Evolutionary conservation across 352 stramenopile species (phyloP).

Genomic region (Phytophthora pinifolia): DNA sequence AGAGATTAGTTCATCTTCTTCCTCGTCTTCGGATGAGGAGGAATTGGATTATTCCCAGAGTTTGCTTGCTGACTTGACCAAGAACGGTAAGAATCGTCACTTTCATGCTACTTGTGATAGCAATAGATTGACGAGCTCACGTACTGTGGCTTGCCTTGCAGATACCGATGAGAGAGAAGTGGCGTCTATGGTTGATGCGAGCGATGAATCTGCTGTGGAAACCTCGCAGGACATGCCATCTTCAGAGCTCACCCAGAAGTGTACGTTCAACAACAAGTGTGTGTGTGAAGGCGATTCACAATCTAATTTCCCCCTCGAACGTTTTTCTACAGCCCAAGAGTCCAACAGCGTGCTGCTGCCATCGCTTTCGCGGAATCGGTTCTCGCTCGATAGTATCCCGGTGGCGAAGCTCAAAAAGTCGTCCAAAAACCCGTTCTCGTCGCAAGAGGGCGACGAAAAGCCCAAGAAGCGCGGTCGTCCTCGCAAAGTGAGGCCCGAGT

Average conservation of each 20-base stretch:
- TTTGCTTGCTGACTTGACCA: slow-evolving; percentile 70
- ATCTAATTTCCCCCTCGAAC: slow-evolving; percentile 1
- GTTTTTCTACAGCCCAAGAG: slow-evolving; percentile 36
- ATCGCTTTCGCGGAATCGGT: slow-evolving; percentile 66
- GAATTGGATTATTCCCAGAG: slow-evolving; percentile 75
- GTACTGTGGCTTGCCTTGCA: slow-evolving; percentile 18
- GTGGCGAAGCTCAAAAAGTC: slow-evolving; percentile 84
- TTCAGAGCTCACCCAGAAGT: slow-evolving; percentile 50
- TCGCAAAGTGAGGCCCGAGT: slow-evolving; percentile 35
- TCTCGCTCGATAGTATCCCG: slow-evolving; percentile 73
- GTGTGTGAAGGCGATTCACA: neutral
- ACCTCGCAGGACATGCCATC: slow-evolving; percentile 53
- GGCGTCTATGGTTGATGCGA: slow-evolving; percentile 11
- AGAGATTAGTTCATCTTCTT: slow-evolving; percentile 35
- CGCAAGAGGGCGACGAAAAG: slow-evolving; percentile 22
- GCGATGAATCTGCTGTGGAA: slow-evolving; percentile 23
- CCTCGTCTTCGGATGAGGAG: slow-evolving; percentile 52
- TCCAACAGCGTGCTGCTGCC: slow-evolving; percentile 65
- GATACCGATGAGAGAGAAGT: slow-evolving; percentile 32
- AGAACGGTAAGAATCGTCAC: slow-evolving; percentile 48
- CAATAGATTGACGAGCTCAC: slow-evolving; percentile 25
- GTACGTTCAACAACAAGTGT: slow-evolving; percentile 29
- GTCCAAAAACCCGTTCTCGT: slow-evolving; percentile 77
- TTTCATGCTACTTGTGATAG: slow-evolving; percentile 7
- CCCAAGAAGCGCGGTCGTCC: slow-evolving; percentile 29